These are phyloP conservation scores for Annulohypoxylon truncatum DNA, from an alignment of 2,329 filamentous ascomycete genomes.

Conservation along the genomic window DNA sequence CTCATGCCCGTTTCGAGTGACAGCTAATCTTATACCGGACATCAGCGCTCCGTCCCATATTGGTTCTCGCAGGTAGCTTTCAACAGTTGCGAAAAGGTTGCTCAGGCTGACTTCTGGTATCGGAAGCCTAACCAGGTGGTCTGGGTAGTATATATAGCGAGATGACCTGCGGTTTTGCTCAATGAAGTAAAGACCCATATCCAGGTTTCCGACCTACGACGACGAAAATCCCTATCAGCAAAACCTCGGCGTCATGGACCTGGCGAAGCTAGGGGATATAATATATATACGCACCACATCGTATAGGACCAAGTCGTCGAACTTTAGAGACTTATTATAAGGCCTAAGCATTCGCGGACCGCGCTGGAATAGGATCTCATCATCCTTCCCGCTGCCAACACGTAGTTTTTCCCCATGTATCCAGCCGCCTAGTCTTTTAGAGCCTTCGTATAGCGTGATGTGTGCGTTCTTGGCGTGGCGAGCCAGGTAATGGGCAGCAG, in stretches of 20 bases:
- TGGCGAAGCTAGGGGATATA: conserved; percentile 30
- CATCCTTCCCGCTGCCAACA: conserved; percentile 66
- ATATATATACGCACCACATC: conserved; percentile 69
- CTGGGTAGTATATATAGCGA: conserved; percentile 89
- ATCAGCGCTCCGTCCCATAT: conserved; percentile 42
- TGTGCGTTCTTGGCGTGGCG: conserved; percentile 72
- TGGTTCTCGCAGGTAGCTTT: conserved; percentile 43
- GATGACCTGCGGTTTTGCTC: conserved; percentile 59
- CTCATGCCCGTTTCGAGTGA: neutral
- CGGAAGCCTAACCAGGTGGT: conserved; percentile 74
- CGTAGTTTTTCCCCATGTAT: conserved; percentile 73
- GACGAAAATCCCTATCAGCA: conserved; percentile 32
- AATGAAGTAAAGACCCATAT: conserved; percentile 64
- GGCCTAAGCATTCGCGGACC: conserved; percentile 82
- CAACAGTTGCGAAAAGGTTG: conserved; percentile 23
- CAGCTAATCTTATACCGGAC: conserved; percentile 4
- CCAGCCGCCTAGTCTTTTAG: conserved; percentile 82
- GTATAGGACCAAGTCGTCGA: conserved; percentile 74
- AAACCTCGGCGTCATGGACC: neutral
- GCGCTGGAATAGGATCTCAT: conserved; percentile 78
- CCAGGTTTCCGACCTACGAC: conserved; percentile 66
- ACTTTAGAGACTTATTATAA: conserved; percentile 53
- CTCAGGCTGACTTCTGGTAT: neutral
- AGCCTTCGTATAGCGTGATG: conserved; percentile 85
- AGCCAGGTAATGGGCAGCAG: conserved; percentile 80